These are phyloP conservation scores for Annona squamosa DNA, from an alignment of 164 flowering plant genomes.

Conservation along the genomic window DNA sequence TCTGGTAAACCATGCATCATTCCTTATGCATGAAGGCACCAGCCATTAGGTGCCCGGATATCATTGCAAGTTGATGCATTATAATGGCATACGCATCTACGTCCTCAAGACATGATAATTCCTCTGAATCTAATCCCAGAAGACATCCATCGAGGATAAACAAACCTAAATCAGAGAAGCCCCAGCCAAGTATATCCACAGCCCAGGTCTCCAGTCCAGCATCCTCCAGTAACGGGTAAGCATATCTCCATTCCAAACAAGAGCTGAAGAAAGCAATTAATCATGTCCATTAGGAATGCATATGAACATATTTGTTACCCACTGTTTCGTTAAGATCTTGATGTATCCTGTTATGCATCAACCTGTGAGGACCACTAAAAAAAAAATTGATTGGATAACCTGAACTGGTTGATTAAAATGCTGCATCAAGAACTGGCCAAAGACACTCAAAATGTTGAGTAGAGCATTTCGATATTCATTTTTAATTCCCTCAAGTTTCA, in stretches of 20 bases:
- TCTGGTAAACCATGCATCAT: neutral
- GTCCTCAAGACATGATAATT: neutral
- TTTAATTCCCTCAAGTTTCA: too few species aligned
- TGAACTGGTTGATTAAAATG: too few species aligned
- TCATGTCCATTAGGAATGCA: neutral
- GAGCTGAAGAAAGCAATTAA: conserved; percentile 43
- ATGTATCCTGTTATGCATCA: neutral
- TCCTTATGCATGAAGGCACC: neutral
- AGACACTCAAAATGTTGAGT: too few species aligned
- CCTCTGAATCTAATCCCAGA: neutral
- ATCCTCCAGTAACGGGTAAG: conserved; percentile 82
- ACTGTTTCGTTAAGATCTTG: neutral
- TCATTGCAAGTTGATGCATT: neutral
- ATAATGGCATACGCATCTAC: neutral
- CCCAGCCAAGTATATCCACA: conserved; percentile 95
- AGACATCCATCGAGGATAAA: neutral
- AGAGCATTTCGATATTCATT: neutral
- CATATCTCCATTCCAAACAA: conserved; percentile 92
- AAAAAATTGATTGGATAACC: too few species aligned
- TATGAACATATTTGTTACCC: neutral
- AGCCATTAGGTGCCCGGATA: neutral
- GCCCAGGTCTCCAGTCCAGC: conserved; percentile 95
- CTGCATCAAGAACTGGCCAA: too few species aligned
- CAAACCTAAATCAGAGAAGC: conserved; percentile 86
- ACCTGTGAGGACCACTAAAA: neutral